Base-by-base conservation (phyloP, 225 moss, liverwort and hornwort genomes). In the Polytrichum formosum region DNA sequence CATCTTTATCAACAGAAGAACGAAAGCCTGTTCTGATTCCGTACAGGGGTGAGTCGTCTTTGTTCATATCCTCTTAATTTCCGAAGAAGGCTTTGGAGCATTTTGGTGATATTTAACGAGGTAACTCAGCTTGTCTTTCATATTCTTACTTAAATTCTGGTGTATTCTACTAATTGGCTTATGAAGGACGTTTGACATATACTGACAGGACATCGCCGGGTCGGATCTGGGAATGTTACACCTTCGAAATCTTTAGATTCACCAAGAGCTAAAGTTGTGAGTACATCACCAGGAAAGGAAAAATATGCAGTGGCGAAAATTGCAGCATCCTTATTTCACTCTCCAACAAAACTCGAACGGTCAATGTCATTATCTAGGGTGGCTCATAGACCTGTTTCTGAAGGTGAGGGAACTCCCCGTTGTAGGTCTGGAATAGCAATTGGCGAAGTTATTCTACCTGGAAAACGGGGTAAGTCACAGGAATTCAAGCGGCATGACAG, bases 331-430 rank as follows among this genome's bases (percentile, higher is more conserved):
- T 35, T 76, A 19, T 70, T 79, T 54, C 67, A 76, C 28, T 79
- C 79, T 58, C 82, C 79, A 70, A 79, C 73, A 64, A 73, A 79
- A 55, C 76, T 83, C 70, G 76, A 79, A 76, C 75, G 79, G 46
- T 79, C 82, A 20, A 64, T 73, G 82, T 76, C 78, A 20, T 54
- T 77, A 64, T 70, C 82, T 56, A 76, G 82, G 59, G 70, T 79
- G 30, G 35, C 73, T 54, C 56, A 67, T 33, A 70, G 59, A 70
- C 67, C 54, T 31, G 33, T 78, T 28, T 70, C 70, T 73, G 73
- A 70, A 61, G 67, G 67, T 35, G 82, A 73, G 33, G 75, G 75
- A 56, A 28, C 71, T 77, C 62, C 72, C 29, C 75, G 54, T 28
- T 63, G 55, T 76, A 72, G 73, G 54, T 58, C 65, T 23, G 60